Conservation (phyloP, 2,329 filamentous ascomycete species). For the Epichloe scottii region DNA sequence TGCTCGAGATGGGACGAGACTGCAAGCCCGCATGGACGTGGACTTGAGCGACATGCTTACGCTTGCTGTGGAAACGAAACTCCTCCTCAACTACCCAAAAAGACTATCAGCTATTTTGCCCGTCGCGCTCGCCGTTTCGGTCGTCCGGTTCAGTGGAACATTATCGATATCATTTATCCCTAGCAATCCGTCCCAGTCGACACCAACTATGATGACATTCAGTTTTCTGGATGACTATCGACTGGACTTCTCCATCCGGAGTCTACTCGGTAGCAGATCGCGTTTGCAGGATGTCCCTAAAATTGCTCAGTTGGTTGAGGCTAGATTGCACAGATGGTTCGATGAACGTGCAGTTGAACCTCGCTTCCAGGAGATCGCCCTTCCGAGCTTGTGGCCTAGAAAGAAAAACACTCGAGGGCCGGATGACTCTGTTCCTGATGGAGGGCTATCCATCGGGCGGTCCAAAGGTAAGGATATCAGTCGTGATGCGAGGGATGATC, state of each 20-base stretch:
- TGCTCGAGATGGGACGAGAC: slow-evolving; percentile 52
- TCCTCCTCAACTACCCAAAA: slow-evolving; percentile 90
- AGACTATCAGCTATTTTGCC: slow-evolving; percentile 79
- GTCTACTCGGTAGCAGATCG: slow-evolving; percentile 66
- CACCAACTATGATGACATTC: slow-evolving; percentile 83
- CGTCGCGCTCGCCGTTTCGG: slow-evolving; percentile 80
- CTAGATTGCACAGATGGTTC: slow-evolving; percentile 73
- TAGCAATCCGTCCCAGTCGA: slow-evolving; percentile 51
- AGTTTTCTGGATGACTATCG: slow-evolving; percentile 86
- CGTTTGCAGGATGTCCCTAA: slow-evolving; percentile 77
- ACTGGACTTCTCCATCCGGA: slow-evolving; percentile 70
- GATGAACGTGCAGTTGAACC: slow-evolving; percentile 79
- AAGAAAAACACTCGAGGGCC: slow-evolving; percentile 73
- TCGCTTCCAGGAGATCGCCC: slow-evolving; percentile 72
- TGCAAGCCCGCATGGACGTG: slow-evolving; percentile 94
- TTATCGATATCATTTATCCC: slow-evolving; percentile 89
- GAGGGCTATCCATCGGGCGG: slow-evolving; percentile 35
- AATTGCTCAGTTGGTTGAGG: slow-evolving; percentile 73
- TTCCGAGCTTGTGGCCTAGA: slow-evolving; percentile 72
- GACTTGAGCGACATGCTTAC: slow-evolving; percentile 95
- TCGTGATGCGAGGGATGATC: slow-evolving; percentile 38
- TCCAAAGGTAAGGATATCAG: slow-evolving; percentile 40
- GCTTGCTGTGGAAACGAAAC: slow-evolving; percentile 82
- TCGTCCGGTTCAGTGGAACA: slow-evolving; percentile 90
- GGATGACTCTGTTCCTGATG: slow-evolving; percentile 41